Conservation (phyloP, 2,329 filamentous ascomycete species). For the Fusarium sp. region DNA sequence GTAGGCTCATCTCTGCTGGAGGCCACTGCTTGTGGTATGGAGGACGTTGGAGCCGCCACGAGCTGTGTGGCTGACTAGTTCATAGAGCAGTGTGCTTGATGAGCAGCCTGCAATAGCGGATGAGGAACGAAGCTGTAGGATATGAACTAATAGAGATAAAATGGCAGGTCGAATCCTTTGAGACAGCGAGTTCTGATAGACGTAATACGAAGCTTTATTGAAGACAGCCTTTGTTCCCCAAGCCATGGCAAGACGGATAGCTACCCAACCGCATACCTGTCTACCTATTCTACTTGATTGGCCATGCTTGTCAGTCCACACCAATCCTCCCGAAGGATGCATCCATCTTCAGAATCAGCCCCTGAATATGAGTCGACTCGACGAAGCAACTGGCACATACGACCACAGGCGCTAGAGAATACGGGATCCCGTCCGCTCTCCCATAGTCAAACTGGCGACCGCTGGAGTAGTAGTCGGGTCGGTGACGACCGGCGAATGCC, state of each 20-base stretch:
- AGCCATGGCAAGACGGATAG: background rate
- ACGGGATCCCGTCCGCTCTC: slow-evolving; percentile 26
- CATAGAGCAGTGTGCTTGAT: slow-evolving; percentile 1
- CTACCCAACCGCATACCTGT: background rate
- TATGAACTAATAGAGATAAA: slow-evolving; percentile 42
- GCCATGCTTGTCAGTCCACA: background rate
- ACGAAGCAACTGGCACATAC: slow-evolving; percentile 1
- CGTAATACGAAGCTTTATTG: slow-evolving; percentile 17
- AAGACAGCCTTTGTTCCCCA: background rate
- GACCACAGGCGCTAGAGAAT: slow-evolving; percentile 21
- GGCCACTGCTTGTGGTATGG: background rate
- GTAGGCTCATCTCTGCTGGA: background rate
- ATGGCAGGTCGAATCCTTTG: slow-evolving; percentile 14
- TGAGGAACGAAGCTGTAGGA: slow-evolving; percentile 37
- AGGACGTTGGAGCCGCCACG: slow-evolving; percentile 3
- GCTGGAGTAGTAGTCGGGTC: slow-evolving; percentile 26
- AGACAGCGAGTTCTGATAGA: slow-evolving; percentile 11
- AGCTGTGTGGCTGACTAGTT: slow-evolving; percentile 1
- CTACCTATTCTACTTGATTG: background rate
- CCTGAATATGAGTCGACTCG: background rate
- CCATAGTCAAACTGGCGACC: slow-evolving; percentile 22
- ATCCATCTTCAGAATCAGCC: background rate
- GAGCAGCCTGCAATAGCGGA: slow-evolving; percentile 14
- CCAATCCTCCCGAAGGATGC: background rate
- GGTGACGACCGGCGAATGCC: slow-evolving; percentile 28